Percentiles rank a stretch among this genome's conserved stretches.
Conservation (phyloP, 352 stramenopile genomes). For the Phytophthora nicotianae region DNA sequence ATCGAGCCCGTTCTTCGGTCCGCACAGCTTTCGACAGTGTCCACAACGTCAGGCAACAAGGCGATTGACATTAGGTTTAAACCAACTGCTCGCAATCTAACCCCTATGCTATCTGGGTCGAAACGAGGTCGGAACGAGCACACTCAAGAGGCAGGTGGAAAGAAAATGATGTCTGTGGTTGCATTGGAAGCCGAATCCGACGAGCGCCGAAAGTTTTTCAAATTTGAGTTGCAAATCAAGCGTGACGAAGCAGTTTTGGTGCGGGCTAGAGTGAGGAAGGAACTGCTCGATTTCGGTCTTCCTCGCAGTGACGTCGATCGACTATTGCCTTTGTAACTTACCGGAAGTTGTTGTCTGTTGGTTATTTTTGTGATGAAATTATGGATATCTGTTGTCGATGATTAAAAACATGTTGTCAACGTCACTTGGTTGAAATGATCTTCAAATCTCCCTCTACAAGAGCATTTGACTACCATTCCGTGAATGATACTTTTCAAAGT, state of each 20-base stretch:
- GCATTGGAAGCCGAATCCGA: constrained; percentile 25
- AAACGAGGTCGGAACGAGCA: constrained; percentile 6
- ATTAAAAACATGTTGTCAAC: too few relatives aligned
- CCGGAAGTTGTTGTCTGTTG: background rate
- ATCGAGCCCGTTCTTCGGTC: constrained; percentile 2
- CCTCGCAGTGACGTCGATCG: constrained; percentile 37
- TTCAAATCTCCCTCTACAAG: constrained; percentile 7
- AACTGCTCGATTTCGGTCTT: constrained; percentile 45
- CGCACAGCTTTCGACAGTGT: background rate
- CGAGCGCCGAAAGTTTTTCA: constrained; percentile 42
- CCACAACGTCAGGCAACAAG: background rate
- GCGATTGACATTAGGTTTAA: constrained; percentile 7
- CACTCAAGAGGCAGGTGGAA: background rate
- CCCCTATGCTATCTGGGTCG: background rate
- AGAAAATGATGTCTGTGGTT: background rate
- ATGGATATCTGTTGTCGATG: too few relatives aligned
- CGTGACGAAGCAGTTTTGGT: constrained; percentile 44
- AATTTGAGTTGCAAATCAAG: constrained; percentile 47
- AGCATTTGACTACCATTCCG: constrained; percentile 8
- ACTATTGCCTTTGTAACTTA: constrained; percentile 37
- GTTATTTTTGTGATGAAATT: too few relatives aligned
- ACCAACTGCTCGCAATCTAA: background rate
- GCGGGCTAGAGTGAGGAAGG: constrained; percentile 43
- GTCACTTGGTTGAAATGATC: constrained; percentile 4
- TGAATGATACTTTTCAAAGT: constrained; percentile 4